Evolutionary conservation across 2,329 filamentous ascomycete species (phyloP).

Genomic region (Paecilomyces variotii): DNA sequence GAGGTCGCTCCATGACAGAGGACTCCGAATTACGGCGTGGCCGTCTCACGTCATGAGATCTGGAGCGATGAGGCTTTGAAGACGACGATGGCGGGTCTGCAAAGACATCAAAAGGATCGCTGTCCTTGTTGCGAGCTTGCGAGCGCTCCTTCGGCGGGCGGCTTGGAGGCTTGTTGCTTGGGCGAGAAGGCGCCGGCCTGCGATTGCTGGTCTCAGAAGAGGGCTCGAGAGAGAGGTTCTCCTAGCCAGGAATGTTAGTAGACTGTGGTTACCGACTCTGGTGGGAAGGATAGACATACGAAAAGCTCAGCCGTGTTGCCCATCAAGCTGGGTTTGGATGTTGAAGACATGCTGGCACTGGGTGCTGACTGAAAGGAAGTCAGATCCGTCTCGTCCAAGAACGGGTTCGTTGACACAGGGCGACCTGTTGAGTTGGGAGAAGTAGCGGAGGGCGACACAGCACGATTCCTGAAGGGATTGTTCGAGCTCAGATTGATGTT

Average conservation of each 20-base stretch:
- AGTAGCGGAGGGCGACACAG: conserved; percentile 30
- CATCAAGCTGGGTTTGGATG: conserved; percentile 32
- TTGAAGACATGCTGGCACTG: conserved; percentile 21
- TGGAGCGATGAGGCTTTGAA: conserved; percentile 16
- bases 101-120: conserved; percentile 40
- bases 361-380: conserved; percentile 29
- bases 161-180: conserved; percentile 15
- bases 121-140: conserved; percentile 19
- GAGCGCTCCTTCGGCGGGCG: conserved; percentile 19
- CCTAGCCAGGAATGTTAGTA: conserved; percentile 17
- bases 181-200: conserved; percentile 23
- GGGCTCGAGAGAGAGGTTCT: conserved; percentile 31
- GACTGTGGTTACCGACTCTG: background rate
- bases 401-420: conserved; percentile 55
- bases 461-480: conserved; percentile 44
- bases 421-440: conserved; percentile 28
- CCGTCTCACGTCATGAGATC: conserved; percentile 36
- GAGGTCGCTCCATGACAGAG: conserved; percentile 48
- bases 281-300: conserved; percentile 39
- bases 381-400: conserved; percentile 44
- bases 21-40: conserved; percentile 57
- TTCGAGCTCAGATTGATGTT: conserved; percentile 36
- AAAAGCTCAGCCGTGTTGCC: conserved; percentile 51
- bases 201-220: conserved; percentile 28
- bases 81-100: conserved; percentile 32